phyloP scores from a whole-genome alignment of 176 grass and related monocot genomes.

The Phoenix roebelenii region DNA sequence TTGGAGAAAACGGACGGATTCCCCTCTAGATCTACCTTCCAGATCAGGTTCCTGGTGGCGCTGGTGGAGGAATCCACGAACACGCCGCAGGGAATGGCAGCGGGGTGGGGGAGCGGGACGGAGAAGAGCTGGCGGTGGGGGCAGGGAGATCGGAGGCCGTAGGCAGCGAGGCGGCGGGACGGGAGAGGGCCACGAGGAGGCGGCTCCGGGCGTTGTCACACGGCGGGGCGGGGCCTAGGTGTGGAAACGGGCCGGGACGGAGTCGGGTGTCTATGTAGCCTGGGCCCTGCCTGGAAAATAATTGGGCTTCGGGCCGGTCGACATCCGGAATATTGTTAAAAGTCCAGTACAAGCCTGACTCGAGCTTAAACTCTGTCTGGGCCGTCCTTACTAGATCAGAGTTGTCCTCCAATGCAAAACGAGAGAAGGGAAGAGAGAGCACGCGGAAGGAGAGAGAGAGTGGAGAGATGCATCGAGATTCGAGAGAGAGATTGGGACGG shows the following conservation, averaged over 20 bases:
- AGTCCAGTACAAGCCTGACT: too few species aligned
- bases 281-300: slow-evolving; percentile 44
- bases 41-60: slow-evolving; percentile 30
- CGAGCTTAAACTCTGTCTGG: too few species aligned
- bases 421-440: slow-evolving; percentile 20
- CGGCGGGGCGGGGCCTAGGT: slow-evolving; percentile 3
- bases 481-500: neutral
- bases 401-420: neutral
- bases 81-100: slow-evolving; percentile 35
- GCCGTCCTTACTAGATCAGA: slow-evolving; percentile 4
- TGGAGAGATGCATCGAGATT: neutral
- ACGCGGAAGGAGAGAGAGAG: neutral
- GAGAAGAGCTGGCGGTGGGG: slow-evolving; percentile 44
- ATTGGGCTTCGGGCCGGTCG: slow-evolving; percentile 58
- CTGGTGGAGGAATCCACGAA: slow-evolving; percentile 39
- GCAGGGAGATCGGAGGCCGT: slow-evolving; percentile 48
- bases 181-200: slow-evolving; percentile 37
- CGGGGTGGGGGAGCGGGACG: slow-evolving; percentile 22
- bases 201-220: slow-evolving; percentile 49
- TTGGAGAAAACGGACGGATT: slow-evolving; percentile 21
- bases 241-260: slow-evolving; percentile 28
- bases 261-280: neutral
- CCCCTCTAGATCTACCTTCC: slow-evolving; percentile 38
- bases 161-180: slow-evolving; percentile 37
- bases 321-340: slow-evolving; percentile 3